A percentile compares a stretch with the other conserved stretches of the same genome.
phyloP scores from a whole-genome alignment of 192 early-diverging fungal species.

The Coemansia interrupta region DNA sequence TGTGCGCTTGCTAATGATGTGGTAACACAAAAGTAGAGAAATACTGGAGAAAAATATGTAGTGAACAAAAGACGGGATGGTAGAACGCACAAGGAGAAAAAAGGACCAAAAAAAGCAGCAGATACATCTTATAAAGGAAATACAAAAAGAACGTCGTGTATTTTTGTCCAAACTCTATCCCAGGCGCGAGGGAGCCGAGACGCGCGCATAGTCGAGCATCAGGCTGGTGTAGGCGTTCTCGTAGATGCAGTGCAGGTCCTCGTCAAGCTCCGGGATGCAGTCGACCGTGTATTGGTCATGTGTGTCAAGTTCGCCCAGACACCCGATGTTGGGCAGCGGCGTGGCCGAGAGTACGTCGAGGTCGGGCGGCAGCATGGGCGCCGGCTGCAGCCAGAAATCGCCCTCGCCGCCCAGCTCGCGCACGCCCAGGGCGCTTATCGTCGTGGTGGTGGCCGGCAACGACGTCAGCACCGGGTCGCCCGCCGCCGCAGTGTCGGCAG shows the following conservation, averaged over 20 bases:
- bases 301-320: conserved; percentile 30
- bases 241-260: conserved; percentile 62
- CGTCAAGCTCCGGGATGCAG: conserved; percentile 66
- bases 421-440: conserved; percentile 45
- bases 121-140: too few relatives aligned
- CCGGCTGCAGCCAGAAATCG: conserved; percentile 35
- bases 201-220: conserved; percentile 65
- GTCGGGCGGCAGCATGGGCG: conserved; percentile 41
- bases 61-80: too few relatives aligned
- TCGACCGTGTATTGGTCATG: conserved; percentile 30
- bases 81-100: too few relatives aligned
- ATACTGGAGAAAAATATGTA: too few relatives aligned
- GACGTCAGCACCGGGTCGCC: conserved; percentile 12
- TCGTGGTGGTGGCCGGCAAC: conserved; percentile 16
- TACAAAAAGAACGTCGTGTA: too few relatives aligned
- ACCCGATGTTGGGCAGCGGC: conserved; percentile 24
- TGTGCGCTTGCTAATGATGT: too few relatives aligned
- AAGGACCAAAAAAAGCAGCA: too few relatives aligned
- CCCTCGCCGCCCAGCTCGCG: conserved; percentile 37
- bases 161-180: conserved; percentile 50
- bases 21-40: too few relatives aligned
- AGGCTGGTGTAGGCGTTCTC: conserved; percentile 64
- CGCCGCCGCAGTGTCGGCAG: not conserved
- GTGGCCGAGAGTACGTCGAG: conserved; percentile 21
- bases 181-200: conserved; percentile 59